Evolutionary conservation across 371 early-diverging fungal species (phyloP).

Genomic region (Actinomucor elegans): DNA sequence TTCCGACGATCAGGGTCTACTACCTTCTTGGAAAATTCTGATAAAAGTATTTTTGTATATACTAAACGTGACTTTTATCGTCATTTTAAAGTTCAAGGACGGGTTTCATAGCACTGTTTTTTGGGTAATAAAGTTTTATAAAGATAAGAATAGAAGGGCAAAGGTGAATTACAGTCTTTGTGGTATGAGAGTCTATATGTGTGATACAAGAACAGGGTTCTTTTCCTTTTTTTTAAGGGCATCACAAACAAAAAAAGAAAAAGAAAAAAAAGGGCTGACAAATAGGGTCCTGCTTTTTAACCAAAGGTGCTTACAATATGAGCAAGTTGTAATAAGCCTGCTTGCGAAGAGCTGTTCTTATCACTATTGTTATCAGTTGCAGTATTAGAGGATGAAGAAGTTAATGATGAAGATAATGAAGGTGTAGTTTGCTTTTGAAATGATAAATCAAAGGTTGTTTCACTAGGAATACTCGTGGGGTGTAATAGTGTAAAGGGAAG

Average conservation of each 20-base stretch:
- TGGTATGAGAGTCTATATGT: too few relatives aligned
- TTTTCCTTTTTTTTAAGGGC: background rate
- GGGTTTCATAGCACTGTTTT: too few relatives aligned
- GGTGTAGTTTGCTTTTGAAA: background rate
- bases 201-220: conserved; percentile 5
- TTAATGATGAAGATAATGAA: background rate
- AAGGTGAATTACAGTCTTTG: too few relatives aligned
- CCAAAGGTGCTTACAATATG: conserved; percentile 50
- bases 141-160: too few relatives aligned
- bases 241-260: conserved; percentile 6
- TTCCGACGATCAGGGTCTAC: too few relatives aligned
- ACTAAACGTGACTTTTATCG: too few relatives aligned
- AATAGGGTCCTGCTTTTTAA: conserved; percentile 12
- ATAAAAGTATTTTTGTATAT: too few relatives aligned
- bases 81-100: too few relatives aligned
- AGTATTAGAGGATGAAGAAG: background rate
- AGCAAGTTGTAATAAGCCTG: conserved; percentile 32
- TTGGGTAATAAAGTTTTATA: too few relatives aligned
- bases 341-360: conserved; percentile 8
- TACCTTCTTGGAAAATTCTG: too few relatives aligned
- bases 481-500: conserved; percentile 22
- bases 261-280: background rate
- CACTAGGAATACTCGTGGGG: conserved; percentile 7
- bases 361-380: background rate
- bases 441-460: background rate